phyloP scores from a whole-genome alignment of 2,329 filamentous ascomycete genomes.

The Beauveria scarabaeidicola region DNA sequence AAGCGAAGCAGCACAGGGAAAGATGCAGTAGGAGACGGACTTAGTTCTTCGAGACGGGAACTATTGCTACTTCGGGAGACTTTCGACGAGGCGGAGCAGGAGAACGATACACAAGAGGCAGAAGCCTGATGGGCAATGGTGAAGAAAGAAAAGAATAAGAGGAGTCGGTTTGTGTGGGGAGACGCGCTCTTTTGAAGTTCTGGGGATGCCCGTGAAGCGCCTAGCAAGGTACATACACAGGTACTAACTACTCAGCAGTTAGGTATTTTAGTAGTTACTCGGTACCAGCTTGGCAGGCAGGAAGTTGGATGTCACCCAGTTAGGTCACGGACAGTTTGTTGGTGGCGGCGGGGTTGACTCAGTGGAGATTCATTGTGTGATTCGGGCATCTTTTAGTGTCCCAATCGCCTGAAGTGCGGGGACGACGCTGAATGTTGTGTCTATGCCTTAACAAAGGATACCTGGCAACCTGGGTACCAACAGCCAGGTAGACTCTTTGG shows the following conservation, averaged over 20 bases:
- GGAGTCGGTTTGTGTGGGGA: conserved; percentile 17
- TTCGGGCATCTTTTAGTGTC: conserved; percentile 1
- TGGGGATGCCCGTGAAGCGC: not conserved
- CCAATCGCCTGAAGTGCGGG: not conserved
- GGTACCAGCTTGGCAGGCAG: not conserved
- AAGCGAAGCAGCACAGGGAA: conserved; percentile 12
- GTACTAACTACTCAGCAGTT: not conserved
- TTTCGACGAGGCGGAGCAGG: conserved; percentile 1
- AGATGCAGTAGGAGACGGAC: conserved; percentile 3
- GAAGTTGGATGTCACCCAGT: not conserved
- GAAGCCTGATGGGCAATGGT: conserved; percentile 10
- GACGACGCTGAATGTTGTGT: not conserved
- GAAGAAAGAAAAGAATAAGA: conserved; percentile 15
- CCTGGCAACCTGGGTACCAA: not conserved
- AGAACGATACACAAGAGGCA: conserved; percentile 9
- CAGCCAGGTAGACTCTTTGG: not conserved
- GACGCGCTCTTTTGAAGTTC: conserved; percentile 8
- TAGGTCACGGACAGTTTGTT: not conserved
- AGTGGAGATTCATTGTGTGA: not conserved
- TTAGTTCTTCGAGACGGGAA: not conserved
- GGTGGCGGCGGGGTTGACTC: not conserved
- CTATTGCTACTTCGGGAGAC: not conserved
- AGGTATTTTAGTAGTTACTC: no score
- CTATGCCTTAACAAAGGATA: not conserved
- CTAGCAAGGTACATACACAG: not conserved